Evolutionary conservation across 73 alveolate genomes (phyloP), one percentile per base, ranked within the genome.

Genomic region (Tetrahymena borealis): DNA sequence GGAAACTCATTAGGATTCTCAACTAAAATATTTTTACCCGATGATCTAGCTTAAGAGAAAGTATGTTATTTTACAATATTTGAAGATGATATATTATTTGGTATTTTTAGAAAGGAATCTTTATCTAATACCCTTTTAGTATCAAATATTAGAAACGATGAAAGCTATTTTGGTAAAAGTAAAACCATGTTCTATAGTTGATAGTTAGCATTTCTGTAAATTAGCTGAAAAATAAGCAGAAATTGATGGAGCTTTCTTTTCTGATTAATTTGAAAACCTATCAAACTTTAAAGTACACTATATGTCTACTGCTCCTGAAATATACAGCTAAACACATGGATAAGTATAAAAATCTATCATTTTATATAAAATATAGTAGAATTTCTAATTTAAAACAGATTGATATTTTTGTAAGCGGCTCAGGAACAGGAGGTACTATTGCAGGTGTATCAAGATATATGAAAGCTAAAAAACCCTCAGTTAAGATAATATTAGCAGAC

Each of bases 391-490:
- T 18, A 18, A 32, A 11, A 1, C 91, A 94, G 93, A 78, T 97
- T 37, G 99, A 98, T 94, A 97, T 97, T 40, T 96, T 98, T 91
- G 97, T 98, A 37, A 96, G 96, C 91, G 95, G 98, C 41, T 97
- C 99, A 1, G 99, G 99, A 79, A 97, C 99, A 7, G 99, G 99
- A 13, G 99, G 99, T 33, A 96, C 99, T 7, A 91, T 97, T 24
- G 96, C 98, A 4, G 99, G 99, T 0, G 94, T 97, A 33, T 96
- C 99, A 28, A 78, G 96, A 91, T 97, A 33, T 91, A 78, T 98
- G 90, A 98, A 98, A 94, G 94, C 92, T 13, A 94, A 96, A 91
- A 91, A 94, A 40, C 43, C 96, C 13, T 90, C 79, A n/a, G 92
- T 95, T 33, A 91, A 93, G 90, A 92, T 97, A 31, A 94, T 95